Conservation (phyloP, 202 grass and related monocot genomes). For the Carex arenaria region DNA sequence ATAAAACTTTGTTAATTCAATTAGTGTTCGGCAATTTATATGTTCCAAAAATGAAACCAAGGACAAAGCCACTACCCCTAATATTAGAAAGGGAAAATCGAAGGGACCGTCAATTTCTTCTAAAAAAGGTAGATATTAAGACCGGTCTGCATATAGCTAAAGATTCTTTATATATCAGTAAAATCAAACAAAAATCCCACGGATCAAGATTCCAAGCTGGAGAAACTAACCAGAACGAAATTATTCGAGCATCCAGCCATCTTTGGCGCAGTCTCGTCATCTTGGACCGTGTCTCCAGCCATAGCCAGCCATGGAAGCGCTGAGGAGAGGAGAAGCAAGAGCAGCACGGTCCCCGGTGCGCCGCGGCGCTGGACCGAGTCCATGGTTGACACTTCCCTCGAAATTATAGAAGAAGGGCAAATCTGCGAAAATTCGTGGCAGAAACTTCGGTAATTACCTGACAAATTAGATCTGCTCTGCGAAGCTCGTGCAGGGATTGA, state of each 20-base stretch:
- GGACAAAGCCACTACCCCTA: background rate
- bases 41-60: background rate
- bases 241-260: slow-evolving; percentile 78
- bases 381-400: background rate
- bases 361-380: slow-evolving; percentile 25
- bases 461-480: background rate
- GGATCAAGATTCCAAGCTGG: background rate
- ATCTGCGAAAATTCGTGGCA: background rate
- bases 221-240: slow-evolving; percentile 54
- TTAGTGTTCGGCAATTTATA: background rate
- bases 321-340: slow-evolving; percentile 30
- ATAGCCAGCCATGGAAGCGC: slow-evolving; percentile 34
- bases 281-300: slow-evolving; percentile 67
- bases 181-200: background rate
- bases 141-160: background rate
- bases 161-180: background rate
- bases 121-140: background rate
- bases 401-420: background rate
- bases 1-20: background rate
- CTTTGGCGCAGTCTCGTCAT: slow-evolving; percentile 64
- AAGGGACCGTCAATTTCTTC: background rate
- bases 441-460: background rate
- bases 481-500: background rate
- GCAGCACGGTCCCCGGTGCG: slow-evolving; percentile 26
- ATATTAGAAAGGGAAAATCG: slow-evolving; percentile 7